Percentiles rank a stretch among this genome's conserved stretches.
phyloP scores from a whole-genome alignment of 305 asterid genomes.

The Caryopteris hybrid region DNA sequence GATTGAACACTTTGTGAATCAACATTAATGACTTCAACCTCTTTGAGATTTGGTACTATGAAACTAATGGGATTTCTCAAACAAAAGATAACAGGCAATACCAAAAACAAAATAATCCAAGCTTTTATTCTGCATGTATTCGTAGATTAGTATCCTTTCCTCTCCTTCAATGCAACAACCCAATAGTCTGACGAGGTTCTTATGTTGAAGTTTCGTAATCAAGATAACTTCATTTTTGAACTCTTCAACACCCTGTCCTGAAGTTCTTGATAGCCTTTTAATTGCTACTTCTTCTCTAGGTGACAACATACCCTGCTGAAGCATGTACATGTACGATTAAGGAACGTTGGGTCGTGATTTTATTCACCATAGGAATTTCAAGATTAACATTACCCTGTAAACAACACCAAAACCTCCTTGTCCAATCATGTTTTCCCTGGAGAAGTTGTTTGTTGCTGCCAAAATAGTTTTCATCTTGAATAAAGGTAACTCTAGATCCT shows the following conservation, averaged over 20 bases:
- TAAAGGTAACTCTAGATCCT: too few relatives aligned
- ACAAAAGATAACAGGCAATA: not conserved
- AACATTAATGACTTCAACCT: too few relatives aligned
- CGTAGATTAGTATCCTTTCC: conserved; percentile 21
- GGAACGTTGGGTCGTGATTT: too few relatives aligned
- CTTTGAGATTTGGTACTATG: not conserved
- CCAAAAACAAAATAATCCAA: conserved; percentile 26
- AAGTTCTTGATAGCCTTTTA: conserved; percentile 21
- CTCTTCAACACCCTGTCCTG: conserved; percentile 24
- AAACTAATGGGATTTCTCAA: not conserved
- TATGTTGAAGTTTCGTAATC: too few relatives aligned
- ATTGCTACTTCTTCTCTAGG: conserved; percentile 16
- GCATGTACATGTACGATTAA: too few relatives aligned
- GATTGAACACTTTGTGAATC: not conserved
- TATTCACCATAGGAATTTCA: too few relatives aligned
- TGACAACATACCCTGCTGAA: conserved; percentile 17
- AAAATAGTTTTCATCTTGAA: too few relatives aligned
- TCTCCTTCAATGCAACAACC: conserved; percentile 26
- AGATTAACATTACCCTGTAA: too few relatives aligned
- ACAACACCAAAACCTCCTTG: too few relatives aligned
- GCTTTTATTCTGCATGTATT: conserved; percentile 28
- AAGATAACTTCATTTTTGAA: too few relatives aligned
- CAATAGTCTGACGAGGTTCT: conserved; percentile 25
- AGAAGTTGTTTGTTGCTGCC: too few relatives aligned
- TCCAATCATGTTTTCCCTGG: too few relatives aligned